Evolutionary conservation across 2,329 filamentous ascomycete species (phyloP), one percentile per base, ranked within the genome.

Genomic region (Rhexocercosporidium sp.): DNA sequence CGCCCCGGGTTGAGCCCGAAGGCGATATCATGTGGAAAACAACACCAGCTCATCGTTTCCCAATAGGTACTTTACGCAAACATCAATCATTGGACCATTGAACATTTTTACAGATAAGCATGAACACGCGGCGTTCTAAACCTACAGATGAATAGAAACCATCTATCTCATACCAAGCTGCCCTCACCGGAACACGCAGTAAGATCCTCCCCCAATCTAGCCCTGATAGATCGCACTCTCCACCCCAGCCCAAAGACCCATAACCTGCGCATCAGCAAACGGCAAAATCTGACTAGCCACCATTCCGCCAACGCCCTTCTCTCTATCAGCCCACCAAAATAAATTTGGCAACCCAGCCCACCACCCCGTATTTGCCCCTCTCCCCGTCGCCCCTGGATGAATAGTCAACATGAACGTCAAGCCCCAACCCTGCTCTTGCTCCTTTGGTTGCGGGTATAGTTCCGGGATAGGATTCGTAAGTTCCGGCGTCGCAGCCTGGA

Each of bases 391-490:
- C 0, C 82, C 81, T 27, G 61, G 59, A 62, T 69, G 64, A 53
- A 67, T 65, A 18, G 77, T 85, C 14, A 88, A 75, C 82, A 89
- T 85, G 59, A 88, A 87, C 0, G 82, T 84, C 37, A 91, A 77
- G 0, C 88, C 88, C 88, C 88, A 91, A 12, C 90, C 90, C 73
- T 91, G 88, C 73, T 91, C 87, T 0, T 88, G 84, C 49, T 81
- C 67, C 0, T 76, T 74, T 0, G 77, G 57, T 1, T 81, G 74
- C 0, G 81, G 81, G 71, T 85, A 89, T 14, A 90, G 63, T 34
- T 88, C 85, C 0, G 81, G 77, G 1, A 83, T 68, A 0, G 77
- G 74, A 70, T 85, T 84, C 1, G 82, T 82, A 9, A 86, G 77
- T 16, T 83, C 78, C 0, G 82, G 82, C 68, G 86, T 86, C 0